Conservation (phyloP, 306 rosid species). For the Rubus idaeus region DNA sequence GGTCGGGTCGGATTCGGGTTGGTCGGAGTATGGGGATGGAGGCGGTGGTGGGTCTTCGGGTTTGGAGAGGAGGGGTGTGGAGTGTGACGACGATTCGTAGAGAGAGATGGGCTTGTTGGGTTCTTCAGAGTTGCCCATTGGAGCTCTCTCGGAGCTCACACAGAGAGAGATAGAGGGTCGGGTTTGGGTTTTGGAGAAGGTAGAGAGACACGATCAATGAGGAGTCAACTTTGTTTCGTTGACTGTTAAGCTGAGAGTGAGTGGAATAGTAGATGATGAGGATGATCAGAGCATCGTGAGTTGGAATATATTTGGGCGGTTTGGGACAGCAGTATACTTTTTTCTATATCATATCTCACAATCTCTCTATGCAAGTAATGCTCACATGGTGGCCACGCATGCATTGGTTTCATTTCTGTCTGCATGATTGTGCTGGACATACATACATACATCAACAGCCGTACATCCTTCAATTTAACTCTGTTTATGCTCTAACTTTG, state of each 20-base stretch:
- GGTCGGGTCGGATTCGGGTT: conserved; percentile 51
- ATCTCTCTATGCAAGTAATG: no score
- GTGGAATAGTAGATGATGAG: neutral
- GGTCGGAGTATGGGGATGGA: conserved; percentile 24
- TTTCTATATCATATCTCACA: no score
- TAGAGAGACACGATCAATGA: no score
- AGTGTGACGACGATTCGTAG: conserved; percentile 35
- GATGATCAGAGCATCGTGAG: neutral
- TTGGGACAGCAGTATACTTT: no score
- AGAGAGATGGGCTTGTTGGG: conserved; percentile 37
- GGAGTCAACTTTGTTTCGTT: conserved; percentile 10
- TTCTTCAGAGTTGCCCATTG: conserved; percentile 57
- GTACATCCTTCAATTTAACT: no score
- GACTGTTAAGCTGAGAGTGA: conserved; percentile 18
- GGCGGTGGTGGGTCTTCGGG: conserved; percentile 41
- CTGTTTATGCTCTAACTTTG: no score
- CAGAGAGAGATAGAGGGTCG: neutral
- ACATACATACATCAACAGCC: no score
- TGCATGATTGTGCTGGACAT: no score
- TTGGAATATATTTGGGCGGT: neutral
- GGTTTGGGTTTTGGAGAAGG: no score
- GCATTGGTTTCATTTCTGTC: no score
- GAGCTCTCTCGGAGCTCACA: neutral
- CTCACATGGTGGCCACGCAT: no score
- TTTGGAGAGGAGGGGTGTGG: conserved; percentile 63